Evolutionary conservation across 2,329 filamentous ascomycete genomes (phyloP), one percentile per base, ranked within the genome.

Genomic region (Penicillium polonicum): DNA sequence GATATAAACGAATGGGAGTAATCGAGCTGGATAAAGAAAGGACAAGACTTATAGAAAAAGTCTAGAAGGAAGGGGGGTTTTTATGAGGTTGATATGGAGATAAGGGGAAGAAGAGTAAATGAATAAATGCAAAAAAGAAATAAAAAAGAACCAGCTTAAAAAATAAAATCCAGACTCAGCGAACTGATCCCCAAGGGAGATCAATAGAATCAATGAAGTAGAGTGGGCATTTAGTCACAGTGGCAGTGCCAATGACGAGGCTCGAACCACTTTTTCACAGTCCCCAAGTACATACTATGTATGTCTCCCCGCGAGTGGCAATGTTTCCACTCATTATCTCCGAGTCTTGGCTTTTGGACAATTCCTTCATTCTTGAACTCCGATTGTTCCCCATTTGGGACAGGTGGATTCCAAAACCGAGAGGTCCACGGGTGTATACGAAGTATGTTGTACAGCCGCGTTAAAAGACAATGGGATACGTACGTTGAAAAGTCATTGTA

Each of bases 201-300:
- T 58, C 57, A 53, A 60, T 53, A 55, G 33, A 54, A 44, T 31
- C 48, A 58, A 62, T 63, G 9, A 55, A 63, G 60, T 65, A 60
- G 55, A 67, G 61, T 60, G 66, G 61, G 43, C 48, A 38, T 66
- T 60, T 58, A 63, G 66, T 66, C 66, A 65, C 41, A 53, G 50
- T 39, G 38, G 33, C 25, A 19, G 17, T 38, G 25, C 63, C 61
- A 66, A 66, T 64, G 36, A 65, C 23, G 36, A 21, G 19, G 4
- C 21, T 19, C 31, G 52, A 55, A 54, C 56, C 59, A 55, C 46
- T 55, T 45, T 58, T 52, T 15, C 55, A 53, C 31, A 54, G 41
- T 44, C 44, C 46, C 39, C 36, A 48, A 55, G 41, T 36, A 25
- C 21, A n/a, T n/a, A n/a, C 2, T 21, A 2, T 27, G 23, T 2